Evolutionary conservation across 306 rosid genomes (phyloP), one percentile per base, ranked within the genome.

Genomic region (Ochetophila trinervis): DNA sequence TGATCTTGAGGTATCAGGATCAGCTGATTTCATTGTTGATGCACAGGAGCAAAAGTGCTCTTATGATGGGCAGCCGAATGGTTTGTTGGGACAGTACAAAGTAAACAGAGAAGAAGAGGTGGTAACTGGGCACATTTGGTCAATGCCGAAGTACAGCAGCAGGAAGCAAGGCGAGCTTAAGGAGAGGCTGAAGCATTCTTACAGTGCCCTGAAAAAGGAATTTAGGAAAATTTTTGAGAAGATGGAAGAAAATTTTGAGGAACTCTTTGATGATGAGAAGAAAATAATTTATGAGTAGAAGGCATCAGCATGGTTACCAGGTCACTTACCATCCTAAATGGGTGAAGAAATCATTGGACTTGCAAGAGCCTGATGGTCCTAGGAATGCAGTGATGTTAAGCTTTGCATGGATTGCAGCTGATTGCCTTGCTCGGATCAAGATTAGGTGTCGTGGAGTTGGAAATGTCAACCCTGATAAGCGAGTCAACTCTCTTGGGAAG

Each of bases 41-140:
- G 95, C 95, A 8, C 89, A 91, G 95, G 77, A 74, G 12, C 79
- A 75, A 24, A 93, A 86, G 79, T 74, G 91, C 81, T 81, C 85
- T 9, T 89, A 89, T 74, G 91, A 93, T 55, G 82, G 77, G 53
- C 96, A 87, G 74, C 58, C 86, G 75, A 73, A 67, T 36, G 96
- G 85, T 52, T 73, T 89, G n/a, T 81, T 93, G 37, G 79, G 80
- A 18, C 96, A 89, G 17, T 93, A 87, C 40, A 87, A 90, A 71
- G 91, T 93, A 20, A 80, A 72, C 71, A 76, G 94, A 69, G 98
- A 89, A 75, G 95, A 89, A 76, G 97, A 87, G 77, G 69, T 93
- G 42, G 96, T 89, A 34, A 87, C 96, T 9, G 96, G 94, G 58
- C 94, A 89, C 69, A 74, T 90, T 64, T 89, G 98, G 98, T 93